These are phyloP conservation scores for Phytophthora citricola DNA, from an alignment of 352 stramenopile species.

Conservation along the genomic window DNA sequence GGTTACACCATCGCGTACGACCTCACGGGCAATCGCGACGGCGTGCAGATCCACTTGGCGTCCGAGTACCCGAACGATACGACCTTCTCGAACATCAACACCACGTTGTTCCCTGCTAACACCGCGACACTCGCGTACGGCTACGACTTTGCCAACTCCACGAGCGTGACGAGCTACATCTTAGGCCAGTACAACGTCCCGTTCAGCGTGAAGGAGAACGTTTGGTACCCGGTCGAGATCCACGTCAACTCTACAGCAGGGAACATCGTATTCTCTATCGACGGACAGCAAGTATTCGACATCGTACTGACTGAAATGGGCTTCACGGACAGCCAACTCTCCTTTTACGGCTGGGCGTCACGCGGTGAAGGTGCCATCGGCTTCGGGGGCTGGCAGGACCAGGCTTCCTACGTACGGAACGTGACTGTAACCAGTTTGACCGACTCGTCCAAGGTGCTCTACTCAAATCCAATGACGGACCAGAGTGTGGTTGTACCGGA, in stretches of 20 bases:
- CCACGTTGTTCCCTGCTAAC: constrained; percentile 39
- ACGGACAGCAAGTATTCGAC: constrained; percentile 36
- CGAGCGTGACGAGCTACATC: constrained; percentile 39
- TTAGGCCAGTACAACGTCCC: constrained; percentile 48
- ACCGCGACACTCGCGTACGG: constrained; percentile 34
- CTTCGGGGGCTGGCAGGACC: constrained; percentile 35
- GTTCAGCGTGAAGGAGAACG: constrained; percentile 78
- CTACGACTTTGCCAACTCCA: constrained; percentile 42
- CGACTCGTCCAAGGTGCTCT: constrained; percentile 24
- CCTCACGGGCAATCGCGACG: constrained; percentile 37
- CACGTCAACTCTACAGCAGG: constrained; percentile 60
- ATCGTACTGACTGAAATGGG: constrained; percentile 36
- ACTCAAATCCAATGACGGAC: constrained; percentile 41
- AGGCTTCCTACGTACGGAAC: constrained; percentile 34
- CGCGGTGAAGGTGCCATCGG: constrained; percentile 32
- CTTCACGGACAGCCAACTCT: constrained; percentile 22
- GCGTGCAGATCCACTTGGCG: constrained; percentile 42
- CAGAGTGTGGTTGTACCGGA: constrained; percentile 30
- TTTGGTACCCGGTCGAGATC: constrained; percentile 71
- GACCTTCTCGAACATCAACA: constrained; percentile 40
- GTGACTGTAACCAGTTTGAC: constrained; percentile 23
- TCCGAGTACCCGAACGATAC: constrained; percentile 40
- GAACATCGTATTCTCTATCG: constrained; percentile 36
- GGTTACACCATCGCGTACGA: constrained; percentile 38
- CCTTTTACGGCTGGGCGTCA: constrained; percentile 31